These are phyloP conservation scores for Saururus chinensis DNA, from an alignment of 164 flowering plant genomes.

Conservation along the genomic window DNA sequence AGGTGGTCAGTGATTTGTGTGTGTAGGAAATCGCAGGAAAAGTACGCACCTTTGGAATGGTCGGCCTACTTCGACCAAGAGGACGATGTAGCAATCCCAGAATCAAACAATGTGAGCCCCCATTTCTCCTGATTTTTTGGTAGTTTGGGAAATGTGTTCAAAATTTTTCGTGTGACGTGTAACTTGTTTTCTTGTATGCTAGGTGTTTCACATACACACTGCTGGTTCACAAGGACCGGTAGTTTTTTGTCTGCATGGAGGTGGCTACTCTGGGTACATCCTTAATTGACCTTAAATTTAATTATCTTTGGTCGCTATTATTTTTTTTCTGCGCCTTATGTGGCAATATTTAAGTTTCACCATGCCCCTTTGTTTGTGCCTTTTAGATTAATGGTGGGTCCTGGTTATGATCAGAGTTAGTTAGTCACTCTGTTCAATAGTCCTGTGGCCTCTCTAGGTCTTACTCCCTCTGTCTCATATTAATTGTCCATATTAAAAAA, in stretches of 20 bases:
- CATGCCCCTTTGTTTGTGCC: too few species aligned
- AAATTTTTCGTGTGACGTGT: background rate
- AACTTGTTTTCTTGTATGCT: constrained; percentile 14
- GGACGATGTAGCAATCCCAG: constrained; percentile 50
- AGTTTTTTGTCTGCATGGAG: constrained; percentile 90
- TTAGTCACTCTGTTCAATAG: too few species aligned
- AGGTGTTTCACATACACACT: constrained; percentile 84
- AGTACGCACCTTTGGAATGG: constrained; percentile 64
- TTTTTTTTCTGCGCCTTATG: background rate
- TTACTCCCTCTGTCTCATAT: too few species aligned
- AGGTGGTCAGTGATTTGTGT: background rate
- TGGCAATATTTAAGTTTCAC: too few species aligned
- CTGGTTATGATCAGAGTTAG: too few species aligned
- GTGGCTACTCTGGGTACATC: constrained; percentile 88
- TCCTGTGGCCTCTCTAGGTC: too few species aligned
- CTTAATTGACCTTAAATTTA: background rate
- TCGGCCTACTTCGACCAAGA: constrained; percentile 59
- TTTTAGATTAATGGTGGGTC: too few species aligned
- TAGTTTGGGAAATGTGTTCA: background rate
- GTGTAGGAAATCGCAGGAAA: constrained; percentile 37
- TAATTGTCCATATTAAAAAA: too few species aligned
- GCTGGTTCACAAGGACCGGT: constrained; percentile 92
- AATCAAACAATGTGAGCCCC: constrained; percentile 34
- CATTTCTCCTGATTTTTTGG: background rate
- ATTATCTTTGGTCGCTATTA: background rate